Conservation (phyloP, 1,284 basidiomycete species). For the Sporisorium sorghi region DNA sequence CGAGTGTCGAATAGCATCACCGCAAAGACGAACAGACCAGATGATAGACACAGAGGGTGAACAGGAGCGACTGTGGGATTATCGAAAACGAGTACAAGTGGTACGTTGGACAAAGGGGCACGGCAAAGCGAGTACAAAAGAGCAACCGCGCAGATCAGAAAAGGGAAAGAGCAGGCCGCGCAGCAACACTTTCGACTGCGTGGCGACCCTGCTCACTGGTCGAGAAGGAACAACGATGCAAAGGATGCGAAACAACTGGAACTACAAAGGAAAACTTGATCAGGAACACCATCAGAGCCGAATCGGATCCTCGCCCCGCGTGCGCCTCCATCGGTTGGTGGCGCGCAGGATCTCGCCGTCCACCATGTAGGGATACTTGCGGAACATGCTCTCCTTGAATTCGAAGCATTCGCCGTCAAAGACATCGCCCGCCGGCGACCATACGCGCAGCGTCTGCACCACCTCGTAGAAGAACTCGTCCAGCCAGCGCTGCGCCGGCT, state of each 20-base stretch:
- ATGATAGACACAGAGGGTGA: neutral
- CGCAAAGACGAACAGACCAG: neutral
- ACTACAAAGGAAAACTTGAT: neutral
- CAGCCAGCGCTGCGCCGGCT: slow-evolving; percentile 48
- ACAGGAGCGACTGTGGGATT: slow-evolving; percentile 1
- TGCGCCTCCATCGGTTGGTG: slow-evolving; percentile 51
- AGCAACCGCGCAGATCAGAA: neutral
- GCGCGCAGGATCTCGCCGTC: slow-evolving; percentile 46
- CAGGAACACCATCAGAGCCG: slow-evolving; percentile 28
- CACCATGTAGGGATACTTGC: slow-evolving; percentile 52
- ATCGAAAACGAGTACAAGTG: slow-evolving; percentile 9
- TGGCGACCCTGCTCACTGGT: neutral
- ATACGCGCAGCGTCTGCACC: slow-evolving; percentile 41
- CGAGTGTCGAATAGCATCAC: neutral
- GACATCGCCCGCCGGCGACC: slow-evolving; percentile 49
- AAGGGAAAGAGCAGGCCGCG: neutral
- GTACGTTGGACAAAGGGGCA: neutral
- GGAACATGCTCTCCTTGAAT: slow-evolving; percentile 52
- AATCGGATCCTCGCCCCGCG: slow-evolving; percentile 48
- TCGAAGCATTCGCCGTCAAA: slow-evolving; percentile 54
- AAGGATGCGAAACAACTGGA: slow-evolving; percentile 7
- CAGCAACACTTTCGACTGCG: slow-evolving; percentile 3
- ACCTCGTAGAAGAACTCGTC: slow-evolving; percentile 47
- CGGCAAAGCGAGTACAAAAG: neutral
- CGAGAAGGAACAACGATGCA: slow-evolving; percentile 1